phyloP scores from a whole-genome alignment of 495 filamentous ascomycete genomes.

The Neurospora africana region DNA sequence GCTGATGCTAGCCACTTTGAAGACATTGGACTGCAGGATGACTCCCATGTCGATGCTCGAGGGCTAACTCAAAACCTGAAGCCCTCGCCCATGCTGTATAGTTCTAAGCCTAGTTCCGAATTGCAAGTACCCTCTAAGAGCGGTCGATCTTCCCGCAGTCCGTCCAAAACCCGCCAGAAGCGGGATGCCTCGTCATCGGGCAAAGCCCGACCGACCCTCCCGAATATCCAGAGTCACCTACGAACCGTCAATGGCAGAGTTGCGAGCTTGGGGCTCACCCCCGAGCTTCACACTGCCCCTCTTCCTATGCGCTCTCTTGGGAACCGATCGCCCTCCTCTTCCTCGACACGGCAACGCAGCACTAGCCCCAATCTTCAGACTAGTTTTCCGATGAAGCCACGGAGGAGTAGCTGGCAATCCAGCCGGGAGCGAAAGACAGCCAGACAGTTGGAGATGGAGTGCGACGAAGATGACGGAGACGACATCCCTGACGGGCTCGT shows the following conservation, averaged over 20 bases:
- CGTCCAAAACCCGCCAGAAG: conserved; percentile 14
- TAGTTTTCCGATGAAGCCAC: conserved; percentile 34
- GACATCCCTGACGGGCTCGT: conserved; percentile 87
- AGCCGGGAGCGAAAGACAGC: conserved; percentile 55
- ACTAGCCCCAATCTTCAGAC: conserved; percentile 31
- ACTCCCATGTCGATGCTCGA: conserved; percentile 29
- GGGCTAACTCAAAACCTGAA: conserved; percentile 36
- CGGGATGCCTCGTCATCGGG: conserved; percentile 9
- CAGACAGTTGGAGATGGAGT: conserved; percentile 77
- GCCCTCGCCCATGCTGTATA: conserved; percentile 29
- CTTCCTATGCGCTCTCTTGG: conserved; percentile 26
- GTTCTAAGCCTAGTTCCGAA: conserved; percentile 32
- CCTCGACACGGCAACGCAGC: conserved; percentile 24
- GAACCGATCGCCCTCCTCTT: conserved; percentile 22
- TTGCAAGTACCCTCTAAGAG: conserved; percentile 27
- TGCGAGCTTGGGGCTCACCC: conserved; percentile 18
- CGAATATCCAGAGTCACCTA: conserved; percentile 20
- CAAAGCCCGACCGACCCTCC: conserved; percentile 16
- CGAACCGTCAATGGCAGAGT: conserved; percentile 22
- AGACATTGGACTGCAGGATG: conserved; percentile 81
- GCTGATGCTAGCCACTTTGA: conserved; percentile 77
- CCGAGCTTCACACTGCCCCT: conserved; percentile 22
- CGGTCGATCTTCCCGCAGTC: conserved; percentile 20
- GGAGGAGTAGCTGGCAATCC: conserved; percentile 65
- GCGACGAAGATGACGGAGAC: conserved; percentile 72